Conservation (phyloP, 2,329 filamentous ascomycete genomes). For the Apiospora malaysiana region DNA sequence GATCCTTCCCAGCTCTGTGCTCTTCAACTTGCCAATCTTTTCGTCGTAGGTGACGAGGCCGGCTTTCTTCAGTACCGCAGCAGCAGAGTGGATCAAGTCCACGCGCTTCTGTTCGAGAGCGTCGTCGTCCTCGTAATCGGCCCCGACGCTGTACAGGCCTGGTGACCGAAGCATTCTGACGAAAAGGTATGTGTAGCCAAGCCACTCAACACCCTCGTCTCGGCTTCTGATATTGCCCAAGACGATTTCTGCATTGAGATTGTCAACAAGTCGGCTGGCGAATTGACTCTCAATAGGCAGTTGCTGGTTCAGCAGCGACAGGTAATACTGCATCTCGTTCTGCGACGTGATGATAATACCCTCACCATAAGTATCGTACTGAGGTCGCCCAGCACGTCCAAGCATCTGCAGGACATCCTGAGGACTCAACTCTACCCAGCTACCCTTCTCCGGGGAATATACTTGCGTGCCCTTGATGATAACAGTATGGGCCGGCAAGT, state of each 20-base stretch:
- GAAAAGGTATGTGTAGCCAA: conserved; percentile 97
- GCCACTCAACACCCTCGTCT: conserved; percentile 98
- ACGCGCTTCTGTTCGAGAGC: conserved; percentile 95
- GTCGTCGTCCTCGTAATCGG: conserved; percentile 93
- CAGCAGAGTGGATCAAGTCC: conserved; percentile 95
- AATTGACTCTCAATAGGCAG: conserved; percentile 97
- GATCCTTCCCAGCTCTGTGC: conserved; percentile 93
- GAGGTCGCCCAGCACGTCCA: conserved; percentile 92
- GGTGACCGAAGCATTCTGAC: conserved; percentile 97
- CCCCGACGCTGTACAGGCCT: conserved; percentile 91
- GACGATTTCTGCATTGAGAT: conserved; percentile 94
- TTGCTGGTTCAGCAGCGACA: conserved; percentile 96
- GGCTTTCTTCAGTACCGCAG: conserved; percentile 83
- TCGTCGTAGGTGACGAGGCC: conserved; percentile 95
- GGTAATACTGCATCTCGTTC: conserved; percentile 93
- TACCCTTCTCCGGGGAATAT: conserved; percentile 97
- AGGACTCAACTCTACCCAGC: conserved; percentile 96
- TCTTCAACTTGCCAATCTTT: conserved; percentile 84
- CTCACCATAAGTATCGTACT: conserved; percentile 97
- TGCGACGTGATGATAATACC: conserved; percentile 99
- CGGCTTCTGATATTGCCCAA: conserved; percentile 89
- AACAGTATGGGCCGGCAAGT: conserved; percentile 95
- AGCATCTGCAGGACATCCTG: conserved; percentile 99
- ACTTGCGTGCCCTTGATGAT: conserved; percentile 99
- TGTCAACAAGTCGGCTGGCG: conserved; percentile 90